These are phyloP conservation scores for Cupressus sempervirens DNA, from an alignment of 75 land plant species.

Conservation along the genomic window DNA sequence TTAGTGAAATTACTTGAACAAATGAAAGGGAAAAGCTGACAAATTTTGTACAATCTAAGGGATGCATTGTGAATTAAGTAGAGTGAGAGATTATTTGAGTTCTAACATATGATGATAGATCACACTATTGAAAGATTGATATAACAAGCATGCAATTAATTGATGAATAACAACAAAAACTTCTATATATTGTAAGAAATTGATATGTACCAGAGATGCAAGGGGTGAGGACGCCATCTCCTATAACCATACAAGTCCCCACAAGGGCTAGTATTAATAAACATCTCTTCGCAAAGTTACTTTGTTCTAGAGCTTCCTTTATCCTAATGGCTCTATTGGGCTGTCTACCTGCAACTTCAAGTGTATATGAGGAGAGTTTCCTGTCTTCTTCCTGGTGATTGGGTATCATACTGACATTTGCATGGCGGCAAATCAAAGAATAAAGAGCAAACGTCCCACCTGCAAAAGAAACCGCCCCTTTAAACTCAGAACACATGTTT, in stretches of 20 bases:
- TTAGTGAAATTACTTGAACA: not conserved
- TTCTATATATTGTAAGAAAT: too few species aligned
- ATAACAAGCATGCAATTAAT: too few species aligned
- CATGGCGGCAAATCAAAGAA: conserved; percentile 60
- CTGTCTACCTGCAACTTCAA: conserved; percentile 19
- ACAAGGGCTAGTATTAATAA: conserved; percentile 52
- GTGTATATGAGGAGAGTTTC: conserved; percentile 36
- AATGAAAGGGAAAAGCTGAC: not conserved
- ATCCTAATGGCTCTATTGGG: conserved; percentile 18
- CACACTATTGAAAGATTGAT: too few species aligned
- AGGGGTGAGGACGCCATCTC: conserved; percentile 76
- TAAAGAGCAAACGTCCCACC: conserved; percentile 77
- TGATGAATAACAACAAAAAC: too few species aligned
- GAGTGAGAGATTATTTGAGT: too few species aligned
- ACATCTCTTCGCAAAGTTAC: conserved; percentile 20
- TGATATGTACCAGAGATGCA: conserved; percentile 52
- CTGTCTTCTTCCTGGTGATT: conserved; percentile 44
- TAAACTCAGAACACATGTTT: not conserved
- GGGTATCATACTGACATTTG: conserved; percentile 43
- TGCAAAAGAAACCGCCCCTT: conserved; percentile 2
- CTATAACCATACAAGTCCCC: conserved; percentile 77
- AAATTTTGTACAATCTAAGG: not conserved
- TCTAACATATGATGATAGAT: too few species aligned
- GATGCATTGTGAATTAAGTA: not conserved
- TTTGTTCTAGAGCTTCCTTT: conserved; percentile 40